These are phyloP conservation scores for Rhizopus sp. DNA, from an alignment of 371 early-diverging fungal genomes.

Conservation along the genomic window DNA sequence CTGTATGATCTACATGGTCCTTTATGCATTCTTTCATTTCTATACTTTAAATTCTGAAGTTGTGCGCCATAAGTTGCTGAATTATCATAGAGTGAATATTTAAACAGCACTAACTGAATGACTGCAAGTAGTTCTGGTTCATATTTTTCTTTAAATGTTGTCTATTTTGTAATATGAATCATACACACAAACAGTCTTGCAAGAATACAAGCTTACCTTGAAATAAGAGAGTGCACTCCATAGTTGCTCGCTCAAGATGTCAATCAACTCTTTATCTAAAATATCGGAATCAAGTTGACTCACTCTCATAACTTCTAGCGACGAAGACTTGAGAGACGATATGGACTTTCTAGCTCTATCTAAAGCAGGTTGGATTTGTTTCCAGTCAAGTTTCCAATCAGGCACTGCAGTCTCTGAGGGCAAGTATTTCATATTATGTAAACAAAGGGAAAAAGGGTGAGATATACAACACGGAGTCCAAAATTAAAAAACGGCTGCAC, in stretches of 20 bases:
- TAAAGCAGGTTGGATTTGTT: slow-evolving; percentile 56
- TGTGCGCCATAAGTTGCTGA: slow-evolving; percentile 70
- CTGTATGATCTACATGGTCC: slow-evolving; percentile 54
- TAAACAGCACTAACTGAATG: slow-evolving; percentile 61
- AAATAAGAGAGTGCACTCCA: slow-evolving; percentile 64
- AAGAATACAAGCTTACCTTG: slow-evolving; percentile 43
- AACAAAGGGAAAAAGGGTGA: too few species aligned
- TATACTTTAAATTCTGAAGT: slow-evolving; percentile 71
- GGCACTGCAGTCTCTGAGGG: slow-evolving; percentile 43
- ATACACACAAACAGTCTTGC: background rate
- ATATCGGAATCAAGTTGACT: slow-evolving; percentile 88
- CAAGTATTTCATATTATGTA: background rate
- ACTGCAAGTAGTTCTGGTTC: slow-evolving; percentile 64
- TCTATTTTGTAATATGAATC: slow-evolving; percentile 30
- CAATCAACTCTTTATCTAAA: slow-evolving; percentile 76
- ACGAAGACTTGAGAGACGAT: slow-evolving; percentile 55
- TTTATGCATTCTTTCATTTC: slow-evolving; percentile 70
- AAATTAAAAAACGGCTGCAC: too few species aligned
- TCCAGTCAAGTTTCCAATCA: slow-evolving; percentile 61
- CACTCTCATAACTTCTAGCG: slow-evolving; percentile 76
- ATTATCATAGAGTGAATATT: slow-evolving; percentile 63
- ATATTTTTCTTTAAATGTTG: slow-evolving; percentile 56
- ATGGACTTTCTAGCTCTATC: slow-evolving; percentile 54
- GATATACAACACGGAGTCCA: too few species aligned
- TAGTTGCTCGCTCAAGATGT: slow-evolving; percentile 77